These are phyloP conservation scores for Debaryomyces coudertii DNA, from an alignment of 1,139 yeast genomes.

Conservation along the genomic window DNA sequence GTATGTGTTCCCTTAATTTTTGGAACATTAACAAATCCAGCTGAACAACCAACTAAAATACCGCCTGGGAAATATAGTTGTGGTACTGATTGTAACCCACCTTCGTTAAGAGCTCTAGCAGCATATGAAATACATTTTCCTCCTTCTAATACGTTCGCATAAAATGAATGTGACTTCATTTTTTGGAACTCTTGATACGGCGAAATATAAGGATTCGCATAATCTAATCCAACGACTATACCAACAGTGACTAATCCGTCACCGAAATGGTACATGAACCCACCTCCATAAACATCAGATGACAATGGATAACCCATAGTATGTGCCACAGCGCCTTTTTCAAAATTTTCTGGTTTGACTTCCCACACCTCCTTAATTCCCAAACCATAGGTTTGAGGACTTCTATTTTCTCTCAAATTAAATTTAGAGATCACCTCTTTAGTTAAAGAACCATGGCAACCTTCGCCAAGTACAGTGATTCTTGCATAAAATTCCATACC, in stretches of 20 bases:
- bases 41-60: slow-evolving; percentile 88
- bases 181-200: slow-evolving; percentile 96
- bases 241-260: slow-evolving; percentile 91
- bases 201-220: slow-evolving; percentile 88
- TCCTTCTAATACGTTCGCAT: slow-evolving; percentile 72
- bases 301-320: slow-evolving; percentile 87
- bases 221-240: slow-evolving; percentile 88
- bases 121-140: slow-evolving; percentile 94
- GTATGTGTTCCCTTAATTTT: slow-evolving; percentile 98
- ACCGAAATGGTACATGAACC: slow-evolving; percentile 95
- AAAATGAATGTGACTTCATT: slow-evolving; percentile 90
- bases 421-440: slow-evolving; percentile 74
- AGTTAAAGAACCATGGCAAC: slow-evolving; percentile 92
- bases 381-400: slow-evolving; percentile 89
- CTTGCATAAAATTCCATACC: slow-evolving; percentile 97
- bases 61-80: slow-evolving; percentile 94
- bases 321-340: slow-evolving; percentile 82
- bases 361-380: slow-evolving; percentile 98
- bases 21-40: slow-evolving; percentile 96
- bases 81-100: slow-evolving; percentile 92
- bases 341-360: slow-evolving; percentile 81
- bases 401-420: slow-evolving; percentile 63
- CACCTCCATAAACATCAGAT: slow-evolving; percentile 85
- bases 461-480: slow-evolving; percentile 88
- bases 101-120: slow-evolving; percentile 95